Percentiles rank a stretch among this genome's conserved stretches.
Conservation (phyloP, 2,329 filamentous ascomycete genomes). For the Cladosporium sp. region DNA sequence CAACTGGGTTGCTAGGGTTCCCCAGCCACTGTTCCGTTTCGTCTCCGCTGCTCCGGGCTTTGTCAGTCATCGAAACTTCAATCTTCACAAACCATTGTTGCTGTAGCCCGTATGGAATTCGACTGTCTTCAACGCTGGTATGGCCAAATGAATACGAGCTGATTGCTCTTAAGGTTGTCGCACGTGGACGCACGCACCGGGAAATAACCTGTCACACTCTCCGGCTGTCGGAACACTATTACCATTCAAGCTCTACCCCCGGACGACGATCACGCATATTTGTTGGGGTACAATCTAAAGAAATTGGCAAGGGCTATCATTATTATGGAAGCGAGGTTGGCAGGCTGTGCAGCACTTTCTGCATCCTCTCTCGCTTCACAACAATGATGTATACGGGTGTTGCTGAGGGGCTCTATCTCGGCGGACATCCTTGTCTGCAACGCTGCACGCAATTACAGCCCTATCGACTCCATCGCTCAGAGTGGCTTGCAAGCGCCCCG, state of each 20-base stretch:
- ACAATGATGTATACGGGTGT: background rate
- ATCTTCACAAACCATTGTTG: background rate
- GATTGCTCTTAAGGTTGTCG: background rate
- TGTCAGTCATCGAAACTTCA: background rate
- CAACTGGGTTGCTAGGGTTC: background rate
- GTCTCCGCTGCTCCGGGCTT: background rate
- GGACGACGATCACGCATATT: background rate
- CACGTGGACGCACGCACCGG: background rate
- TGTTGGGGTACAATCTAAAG: background rate
- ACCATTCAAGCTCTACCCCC: background rate
- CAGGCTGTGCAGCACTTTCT: background rate
- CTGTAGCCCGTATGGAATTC: background rate
- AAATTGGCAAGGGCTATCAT: background rate
- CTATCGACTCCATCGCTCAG: background rate
- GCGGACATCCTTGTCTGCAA: conserved; percentile 1
- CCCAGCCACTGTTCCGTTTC: background rate
- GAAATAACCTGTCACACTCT: background rate
- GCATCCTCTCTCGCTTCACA: background rate
- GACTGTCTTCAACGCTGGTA: background rate
- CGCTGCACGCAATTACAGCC: conserved; percentile 9
- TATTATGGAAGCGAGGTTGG: conserved; percentile 4
- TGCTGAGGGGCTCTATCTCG: conserved; percentile 3
- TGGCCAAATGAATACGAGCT: background rate
- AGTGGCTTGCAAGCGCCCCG: conserved; percentile 5
- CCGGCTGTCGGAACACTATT: background rate